Percentiles rank a stretch among this genome's conserved stretches.
Conservation (phyloP, 2,329 filamentous ascomycete species). For the Fusarium pseudoanthophilum region DNA sequence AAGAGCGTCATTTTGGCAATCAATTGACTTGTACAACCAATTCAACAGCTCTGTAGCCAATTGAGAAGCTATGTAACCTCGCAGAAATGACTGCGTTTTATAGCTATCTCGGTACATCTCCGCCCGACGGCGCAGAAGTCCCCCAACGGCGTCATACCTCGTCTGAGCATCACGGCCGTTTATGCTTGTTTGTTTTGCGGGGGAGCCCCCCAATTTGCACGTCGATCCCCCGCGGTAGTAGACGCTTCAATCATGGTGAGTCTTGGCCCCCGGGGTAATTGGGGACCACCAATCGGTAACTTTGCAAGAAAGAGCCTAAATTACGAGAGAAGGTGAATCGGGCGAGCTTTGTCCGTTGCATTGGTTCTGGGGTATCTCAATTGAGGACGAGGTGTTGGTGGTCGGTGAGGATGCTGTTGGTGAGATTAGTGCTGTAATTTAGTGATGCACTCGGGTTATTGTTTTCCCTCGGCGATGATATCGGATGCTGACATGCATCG, state of each 20-base stretch:
- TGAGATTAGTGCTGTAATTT: background rate
- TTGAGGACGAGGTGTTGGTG: background rate
- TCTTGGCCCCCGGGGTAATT: slow-evolving; percentile 27
- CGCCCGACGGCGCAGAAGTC: background rate
- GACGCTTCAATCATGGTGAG: slow-evolving; percentile 35
- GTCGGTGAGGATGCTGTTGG: background rate
- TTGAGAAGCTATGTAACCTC: background rate
- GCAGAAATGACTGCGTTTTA: slow-evolving; percentile 3
- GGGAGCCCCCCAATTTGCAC: slow-evolving; percentile 3
- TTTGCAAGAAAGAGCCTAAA: background rate
- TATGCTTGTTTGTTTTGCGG: slow-evolving; percentile 12
- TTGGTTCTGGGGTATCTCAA: background rate
- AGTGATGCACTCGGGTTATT: background rate
- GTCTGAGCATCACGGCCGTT: slow-evolving; percentile 8
- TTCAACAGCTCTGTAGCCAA: background rate
- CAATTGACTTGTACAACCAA: background rate
- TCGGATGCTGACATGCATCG: background rate
- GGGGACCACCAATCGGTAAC: slow-evolving; percentile 19
- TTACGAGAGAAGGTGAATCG: fast-evolving
- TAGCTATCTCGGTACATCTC: slow-evolving; percentile 24
- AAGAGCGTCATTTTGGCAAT: background rate
- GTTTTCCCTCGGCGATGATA: background rate
- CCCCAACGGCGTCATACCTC: background rate
- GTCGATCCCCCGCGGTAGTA: slow-evolving; percentile 35
- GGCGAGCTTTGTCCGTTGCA: background rate